Evolutionary conservation across 2,329 filamentous ascomycete genomes (phyloP), one percentile per base, ranked within the genome.

Genomic region (Aspergillaceae sp.): DNA sequence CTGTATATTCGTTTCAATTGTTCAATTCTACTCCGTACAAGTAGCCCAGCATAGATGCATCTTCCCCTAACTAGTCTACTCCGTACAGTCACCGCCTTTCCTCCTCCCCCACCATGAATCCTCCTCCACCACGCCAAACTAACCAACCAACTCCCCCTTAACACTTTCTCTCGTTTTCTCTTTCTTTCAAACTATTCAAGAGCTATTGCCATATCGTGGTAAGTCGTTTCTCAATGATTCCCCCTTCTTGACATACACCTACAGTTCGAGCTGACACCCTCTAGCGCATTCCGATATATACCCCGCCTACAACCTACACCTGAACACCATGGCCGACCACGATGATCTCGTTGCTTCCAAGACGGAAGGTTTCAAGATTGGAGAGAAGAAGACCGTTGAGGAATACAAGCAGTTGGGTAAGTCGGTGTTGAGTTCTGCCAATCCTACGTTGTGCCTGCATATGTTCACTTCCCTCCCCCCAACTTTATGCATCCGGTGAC

Each of bases 301-400:
- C 30, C 30, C 30, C 30, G 30, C 34, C n/a, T 11, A 43, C 38
- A 46, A 45, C 34, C 19, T 40, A 38, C 49, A 19, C 19, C 19
- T 1, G 19, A 48, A 48, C 68, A 76, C 59, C 60, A 87, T 87
- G 84, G 76, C 82, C 56, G 78, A 81, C 63, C 75, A 83, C 63
- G 88, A 95, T 51, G 91, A 97, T 63, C 81, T 91, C 57, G 76
- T 86, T 69, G 84, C 88, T 54, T 86, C 92, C 74, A 79, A 84
- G 74, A 96, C 90, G 56, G 84, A 90, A 73, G 91, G 91, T 67
- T 97, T 96, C 84, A 96, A 94, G 82, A 86, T 96, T 65, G 90
- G 88, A 57, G 88, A 96, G 80, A 96, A 96, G 84, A 95, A 97
- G 80, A 94, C 87, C 59, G 78, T 98, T 64, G 87, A 91, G 54